Conservation (phyloP, 768 basidiomycete species). For the Lactarius psammicola region DNA sequence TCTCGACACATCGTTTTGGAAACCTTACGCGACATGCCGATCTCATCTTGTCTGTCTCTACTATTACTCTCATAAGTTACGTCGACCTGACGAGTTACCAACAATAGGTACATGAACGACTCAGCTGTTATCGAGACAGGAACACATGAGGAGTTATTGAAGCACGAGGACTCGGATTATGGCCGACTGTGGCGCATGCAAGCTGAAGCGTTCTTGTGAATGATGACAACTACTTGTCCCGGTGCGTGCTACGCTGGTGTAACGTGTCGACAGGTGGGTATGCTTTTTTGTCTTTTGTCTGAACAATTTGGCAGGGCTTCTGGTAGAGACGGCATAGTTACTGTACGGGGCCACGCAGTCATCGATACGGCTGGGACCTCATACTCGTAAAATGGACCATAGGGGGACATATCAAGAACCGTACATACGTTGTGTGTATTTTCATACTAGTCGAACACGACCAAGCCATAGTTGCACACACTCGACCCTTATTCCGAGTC, state of each 20-base stretch:
- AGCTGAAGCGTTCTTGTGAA: constrained; percentile 56
- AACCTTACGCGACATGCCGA: constrained; percentile 61
- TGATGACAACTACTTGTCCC: neutral
- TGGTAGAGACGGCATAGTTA: too few relatives aligned
- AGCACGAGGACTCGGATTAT: constrained; percentile 55
- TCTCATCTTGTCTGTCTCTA: constrained; percentile 18
- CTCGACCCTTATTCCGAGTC: too few relatives aligned
- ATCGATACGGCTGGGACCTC: too few relatives aligned
- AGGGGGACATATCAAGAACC: too few relatives aligned
- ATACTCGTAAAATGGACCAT: too few relatives aligned
- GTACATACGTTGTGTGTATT: too few relatives aligned
- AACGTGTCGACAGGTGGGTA: too few relatives aligned
- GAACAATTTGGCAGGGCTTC: too few relatives aligned
- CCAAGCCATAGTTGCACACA: too few relatives aligned
- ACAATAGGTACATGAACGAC: constrained; percentile 64
- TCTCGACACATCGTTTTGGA: constrained; percentile 71
- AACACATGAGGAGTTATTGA: constrained; percentile 59
- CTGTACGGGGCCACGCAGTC: too few relatives aligned
- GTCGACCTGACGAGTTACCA: neutral
- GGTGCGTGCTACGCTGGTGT: neutral
- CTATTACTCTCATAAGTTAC: neutral
- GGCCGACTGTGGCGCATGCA: constrained; percentile 73
- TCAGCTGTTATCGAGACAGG: constrained; percentile 61
- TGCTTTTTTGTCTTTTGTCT: too few relatives aligned
- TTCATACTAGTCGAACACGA: too few relatives aligned